A percentile compares a stretch with the other conserved stretches of the same genome.
These are phyloP conservation scores for Butyriboletus appendiculatus DNA, from an alignment of 1,284 basidiomycete genomes.

Conservation along the genomic window DNA sequence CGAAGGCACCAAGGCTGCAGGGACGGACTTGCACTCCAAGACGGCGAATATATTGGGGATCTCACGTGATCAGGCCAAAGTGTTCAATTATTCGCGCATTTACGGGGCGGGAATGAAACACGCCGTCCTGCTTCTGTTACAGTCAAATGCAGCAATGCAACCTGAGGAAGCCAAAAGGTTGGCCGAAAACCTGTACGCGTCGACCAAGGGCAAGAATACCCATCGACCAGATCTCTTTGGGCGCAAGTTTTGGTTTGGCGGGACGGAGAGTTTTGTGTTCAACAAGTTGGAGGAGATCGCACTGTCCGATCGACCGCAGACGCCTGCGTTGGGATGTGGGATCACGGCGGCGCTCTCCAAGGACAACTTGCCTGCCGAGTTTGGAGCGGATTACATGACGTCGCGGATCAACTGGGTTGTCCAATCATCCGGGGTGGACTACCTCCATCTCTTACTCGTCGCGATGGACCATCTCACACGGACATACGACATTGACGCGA, in stretches of 20 bases:
- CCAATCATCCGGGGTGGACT: constrained; percentile 98
- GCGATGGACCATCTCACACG: constrained; percentile 89
- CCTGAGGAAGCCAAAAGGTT: constrained; percentile 79
- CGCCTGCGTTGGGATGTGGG: constrained; percentile 93
- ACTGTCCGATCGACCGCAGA: constrained; percentile 82
- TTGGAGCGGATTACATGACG: constrained; percentile 90
- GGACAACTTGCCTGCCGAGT: constrained; percentile 78
- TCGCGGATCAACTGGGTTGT: constrained; percentile 99
- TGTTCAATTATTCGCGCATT: constrained; percentile 99
- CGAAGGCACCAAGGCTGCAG: constrained; percentile 96
- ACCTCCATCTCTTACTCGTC: constrained; percentile 94
- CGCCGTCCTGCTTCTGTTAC: constrained; percentile 86
- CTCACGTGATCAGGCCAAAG: constrained; percentile 94
- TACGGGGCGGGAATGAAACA: constrained; percentile 98
- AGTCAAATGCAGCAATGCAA: constrained; percentile 82
- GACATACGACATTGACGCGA: constrained; percentile 85
- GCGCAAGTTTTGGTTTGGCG: constrained; percentile 95
- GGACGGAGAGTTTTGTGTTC: constrained; percentile 97
- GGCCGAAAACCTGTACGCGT: constrained; percentile 87
- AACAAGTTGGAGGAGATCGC: constrained; percentile 99
- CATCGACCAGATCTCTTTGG: constrained; percentile 68
- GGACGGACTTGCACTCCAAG: constrained; percentile 97
- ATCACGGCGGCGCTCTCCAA: constrained; percentile 92
- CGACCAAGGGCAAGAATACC: constrained; percentile 92
- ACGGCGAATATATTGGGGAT: constrained; percentile 94